phyloP scores from a whole-genome alignment of 306 rosid species.

The Spatholobus suberectus region DNA sequence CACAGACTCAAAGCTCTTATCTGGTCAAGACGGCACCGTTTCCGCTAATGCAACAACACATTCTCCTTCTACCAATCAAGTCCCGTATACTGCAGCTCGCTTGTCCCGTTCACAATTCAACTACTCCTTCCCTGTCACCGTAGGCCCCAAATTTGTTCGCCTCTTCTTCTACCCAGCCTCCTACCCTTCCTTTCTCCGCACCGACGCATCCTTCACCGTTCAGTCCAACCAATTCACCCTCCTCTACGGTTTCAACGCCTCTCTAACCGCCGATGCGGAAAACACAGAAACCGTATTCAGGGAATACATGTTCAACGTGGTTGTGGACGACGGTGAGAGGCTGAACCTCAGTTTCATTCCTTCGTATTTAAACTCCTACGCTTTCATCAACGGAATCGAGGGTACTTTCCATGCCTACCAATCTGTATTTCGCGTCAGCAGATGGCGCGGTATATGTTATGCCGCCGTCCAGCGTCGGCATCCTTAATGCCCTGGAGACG shows the following conservation, averaged over 20 bases:
- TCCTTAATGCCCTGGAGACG: too few relatives aligned
- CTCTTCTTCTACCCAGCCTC: slow-evolving; percentile 48
- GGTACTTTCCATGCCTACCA: slow-evolving; percentile 68
- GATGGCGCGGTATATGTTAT: too few relatives aligned
- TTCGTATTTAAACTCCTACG: slow-evolving; percentile 34
- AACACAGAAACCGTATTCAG: not conserved
- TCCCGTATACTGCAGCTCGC: slow-evolving; percentile 40
- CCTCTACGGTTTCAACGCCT: slow-evolving; percentile 52
- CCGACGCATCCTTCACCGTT: slow-evolving; percentile 47
- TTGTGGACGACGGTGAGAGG: slow-evolving; percentile 24
- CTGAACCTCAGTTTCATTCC: slow-evolving; percentile 58
- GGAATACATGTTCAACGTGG: slow-evolving; percentile 56
- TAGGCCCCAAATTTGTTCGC: slow-evolving; percentile 50
- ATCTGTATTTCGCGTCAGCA: slow-evolving; percentile 52
- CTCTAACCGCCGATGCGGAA: slow-evolving; percentile 21
- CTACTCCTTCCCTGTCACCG: slow-evolving; percentile 47
- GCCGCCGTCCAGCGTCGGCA: too few relatives aligned
- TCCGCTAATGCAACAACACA: not conserved
- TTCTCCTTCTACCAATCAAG: not conserved
- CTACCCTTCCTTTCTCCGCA: slow-evolving; percentile 17
- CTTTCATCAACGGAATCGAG: slow-evolving; percentile 81
- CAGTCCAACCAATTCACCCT: slow-evolving; percentile 37
- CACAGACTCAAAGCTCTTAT: not conserved
- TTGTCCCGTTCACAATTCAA: slow-evolving; percentile 51
- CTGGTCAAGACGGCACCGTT: not conserved